Percentiles rank a stretch among this genome's conserved stretches.
Evolutionary conservation across 371 early-diverging fungal genomes (phyloP).

Genomic region (Mortierella sp.): DNA sequence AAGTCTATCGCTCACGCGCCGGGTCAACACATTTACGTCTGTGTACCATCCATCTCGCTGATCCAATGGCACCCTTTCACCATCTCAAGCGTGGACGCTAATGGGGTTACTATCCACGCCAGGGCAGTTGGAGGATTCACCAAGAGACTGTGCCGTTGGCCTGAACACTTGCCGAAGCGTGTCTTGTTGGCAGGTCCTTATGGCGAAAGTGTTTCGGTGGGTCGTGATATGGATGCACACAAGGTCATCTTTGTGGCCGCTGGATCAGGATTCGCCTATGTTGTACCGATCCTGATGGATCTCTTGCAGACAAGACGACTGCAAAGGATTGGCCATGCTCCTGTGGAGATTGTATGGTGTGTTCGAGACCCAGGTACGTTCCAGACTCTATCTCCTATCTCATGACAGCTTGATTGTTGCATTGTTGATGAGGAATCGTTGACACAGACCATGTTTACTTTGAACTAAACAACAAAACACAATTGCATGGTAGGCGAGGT

Average conservation of each 20-base stretch:
- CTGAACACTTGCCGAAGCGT: slow-evolving; percentile 52
- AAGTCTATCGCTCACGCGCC: slow-evolving; percentile 57
- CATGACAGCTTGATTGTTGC: not conserved
- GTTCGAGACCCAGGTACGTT: slow-evolving; percentile 30
- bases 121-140: slow-evolving; percentile 68
- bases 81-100: slow-evolving; percentile 55
- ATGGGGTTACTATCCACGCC: slow-evolving; percentile 57
- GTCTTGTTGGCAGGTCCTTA: slow-evolving; percentile 66
- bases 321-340: slow-evolving; percentile 6
- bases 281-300: slow-evolving; percentile 62
- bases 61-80: slow-evolving; percentile 76
- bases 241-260: slow-evolving; percentile 60
- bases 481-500: slow-evolving; percentile 50
- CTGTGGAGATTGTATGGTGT: slow-evolving; percentile 43
- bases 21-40: slow-evolving; percentile 68
- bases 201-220: slow-evolving; percentile 47
- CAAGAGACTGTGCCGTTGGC: slow-evolving; percentile 52
- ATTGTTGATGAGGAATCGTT: not conserved
- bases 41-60: slow-evolving; percentile 62
- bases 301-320: slow-evolving; percentile 37
- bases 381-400: too few relatives aligned
- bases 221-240: slow-evolving; percentile 29
- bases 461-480: too few relatives aligned
- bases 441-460: too few relatives aligned
- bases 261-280: slow-evolving; percentile 67